These are phyloP conservation scores for Helenozyma baotianmanensis DNA, from an alignment of 805 yeast genomes.

Conservation along the genomic window DNA sequence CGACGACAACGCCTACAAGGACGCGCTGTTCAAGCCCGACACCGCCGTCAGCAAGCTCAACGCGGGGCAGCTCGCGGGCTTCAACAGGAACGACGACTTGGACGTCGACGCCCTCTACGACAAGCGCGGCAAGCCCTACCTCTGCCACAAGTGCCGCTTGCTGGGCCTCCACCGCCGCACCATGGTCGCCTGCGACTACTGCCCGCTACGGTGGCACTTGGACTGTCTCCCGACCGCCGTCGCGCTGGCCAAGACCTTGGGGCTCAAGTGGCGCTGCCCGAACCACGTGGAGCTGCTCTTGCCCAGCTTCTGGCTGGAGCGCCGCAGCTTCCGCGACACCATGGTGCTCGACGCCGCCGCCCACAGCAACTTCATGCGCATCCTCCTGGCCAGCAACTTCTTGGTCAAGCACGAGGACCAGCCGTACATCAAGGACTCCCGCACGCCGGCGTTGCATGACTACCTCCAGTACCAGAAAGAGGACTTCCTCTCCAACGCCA, in stretches of 20 bases:
- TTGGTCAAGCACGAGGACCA: conserved; percentile 32
- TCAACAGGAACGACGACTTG: conserved; percentile 42
- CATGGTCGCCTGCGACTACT: conserved; percentile 76
- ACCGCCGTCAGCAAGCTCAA: conserved; percentile 35
- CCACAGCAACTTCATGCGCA: conserved; percentile 29
- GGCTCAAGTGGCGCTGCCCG: conserved; percentile 88
- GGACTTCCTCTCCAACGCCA: conserved; percentile 17
- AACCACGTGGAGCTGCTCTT: conserved; percentile 61
- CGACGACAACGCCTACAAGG: conserved; percentile 66
- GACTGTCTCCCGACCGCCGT: conserved; percentile 82
- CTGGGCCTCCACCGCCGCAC: conserved; percentile 56
- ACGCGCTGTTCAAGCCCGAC: conserved; percentile 43
- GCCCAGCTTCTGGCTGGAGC: conserved; percentile 31
- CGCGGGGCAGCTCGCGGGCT: conserved; percentile 32
- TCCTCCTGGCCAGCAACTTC: conserved; percentile 26
- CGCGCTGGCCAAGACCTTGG: conserved; percentile 65
- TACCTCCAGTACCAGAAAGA: conserved; percentile 25
- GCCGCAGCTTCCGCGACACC: conserved; percentile 49
- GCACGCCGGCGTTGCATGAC: conserved; percentile 23
- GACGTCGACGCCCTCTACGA: conserved; percentile 66
- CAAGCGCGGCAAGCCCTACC: conserved; percentile 59
- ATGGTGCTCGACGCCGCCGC: conserved; percentile 49
- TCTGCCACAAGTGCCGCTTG: conserved; percentile 73
- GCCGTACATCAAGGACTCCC: conserved; percentile 19
- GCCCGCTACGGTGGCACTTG: conserved; percentile 80